These are phyloP conservation scores for Pogostemon cablin DNA, from an alignment of 257 asterid species.

Conservation along the genomic window DNA sequence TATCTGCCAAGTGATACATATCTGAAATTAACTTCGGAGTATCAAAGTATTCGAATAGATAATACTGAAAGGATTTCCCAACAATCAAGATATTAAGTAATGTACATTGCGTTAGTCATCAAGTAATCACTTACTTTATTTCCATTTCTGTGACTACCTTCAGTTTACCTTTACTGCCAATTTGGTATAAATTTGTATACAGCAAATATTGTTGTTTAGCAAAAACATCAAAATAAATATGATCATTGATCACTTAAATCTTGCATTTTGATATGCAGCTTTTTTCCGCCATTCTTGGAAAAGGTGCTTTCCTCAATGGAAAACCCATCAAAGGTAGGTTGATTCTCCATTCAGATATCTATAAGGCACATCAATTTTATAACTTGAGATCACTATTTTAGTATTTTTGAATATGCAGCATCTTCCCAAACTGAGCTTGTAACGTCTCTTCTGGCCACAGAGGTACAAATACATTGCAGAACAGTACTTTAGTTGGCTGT, in stretches of 20 bases:
- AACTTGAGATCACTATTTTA: constrained; percentile 17
- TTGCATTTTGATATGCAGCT: constrained; percentile 54
- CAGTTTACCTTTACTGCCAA: constrained; percentile 15
- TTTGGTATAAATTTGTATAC: constrained; percentile 1
- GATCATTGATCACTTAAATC: constrained; percentile 18
- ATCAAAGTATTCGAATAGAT: background rate
- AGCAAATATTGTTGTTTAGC: background rate
- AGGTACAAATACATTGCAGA: constrained; percentile 46
- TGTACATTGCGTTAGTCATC: background rate
- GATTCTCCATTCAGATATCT: constrained; percentile 8
- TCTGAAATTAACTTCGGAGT: constrained; percentile 19
- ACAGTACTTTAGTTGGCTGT: background rate
- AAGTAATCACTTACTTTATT: constrained; percentile 14
- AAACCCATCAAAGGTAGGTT: constrained; percentile 66
- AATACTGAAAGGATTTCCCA: background rate
- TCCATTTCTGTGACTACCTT: background rate
- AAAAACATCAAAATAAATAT: constrained; percentile 1
- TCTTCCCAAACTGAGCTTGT: constrained; percentile 84
- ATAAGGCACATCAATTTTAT: constrained; percentile 5
- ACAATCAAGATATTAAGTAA: constrained; percentile 10
- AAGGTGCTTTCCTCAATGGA: constrained; percentile 81
- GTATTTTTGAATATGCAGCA: constrained; percentile 47
- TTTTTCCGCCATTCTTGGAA: constrained; percentile 67
- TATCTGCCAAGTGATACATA: background rate
- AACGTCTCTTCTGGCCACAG: constrained; percentile 83